Conservation (phyloP, 1,284 basidiomycete species). For the Ganoderma boninense region DNA sequence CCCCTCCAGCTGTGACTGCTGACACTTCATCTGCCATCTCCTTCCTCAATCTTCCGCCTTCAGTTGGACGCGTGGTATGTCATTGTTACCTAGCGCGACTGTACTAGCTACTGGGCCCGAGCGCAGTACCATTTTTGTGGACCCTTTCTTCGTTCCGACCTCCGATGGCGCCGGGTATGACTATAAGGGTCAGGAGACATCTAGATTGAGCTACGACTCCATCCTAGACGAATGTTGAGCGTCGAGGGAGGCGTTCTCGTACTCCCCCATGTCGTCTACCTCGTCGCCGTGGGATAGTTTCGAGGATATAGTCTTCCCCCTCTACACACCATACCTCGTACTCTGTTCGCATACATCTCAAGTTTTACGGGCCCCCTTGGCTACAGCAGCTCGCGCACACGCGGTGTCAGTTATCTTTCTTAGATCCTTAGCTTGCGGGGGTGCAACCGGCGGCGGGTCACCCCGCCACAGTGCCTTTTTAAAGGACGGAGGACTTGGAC, state of each 20-base stretch:
- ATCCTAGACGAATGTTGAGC: conserved; percentile 24
- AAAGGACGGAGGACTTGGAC: too few relatives aligned
- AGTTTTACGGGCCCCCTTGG: conserved; percentile 11
- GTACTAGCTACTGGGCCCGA: conserved; percentile 29
- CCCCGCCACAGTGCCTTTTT: too few relatives aligned
- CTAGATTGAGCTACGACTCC: conserved; percentile 21
- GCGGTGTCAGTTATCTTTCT: conserved; percentile 1
- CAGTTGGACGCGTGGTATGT: conserved; percentile 28
- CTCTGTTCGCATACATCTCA: conserved; percentile 20
- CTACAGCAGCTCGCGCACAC: conserved; percentile 12
- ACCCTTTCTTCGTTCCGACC: conserved; percentile 6
- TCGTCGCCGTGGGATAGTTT: conserved; percentile 43
- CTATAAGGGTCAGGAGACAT: conserved; percentile 22
- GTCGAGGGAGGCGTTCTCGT: conserved; percentile 34
- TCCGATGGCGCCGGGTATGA: conserved; percentile 5
- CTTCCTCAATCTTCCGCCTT: conserved; percentile 18
- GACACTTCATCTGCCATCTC: conserved; percentile 9
- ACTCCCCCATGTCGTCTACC: conserved; percentile 42
- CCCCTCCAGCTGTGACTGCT: conserved; percentile 20
- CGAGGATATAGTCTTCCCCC: conserved; percentile 23
- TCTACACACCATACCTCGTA: conserved; percentile 24
- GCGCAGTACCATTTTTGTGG: conserved; percentile 11
- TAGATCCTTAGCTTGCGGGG: too few relatives aligned
- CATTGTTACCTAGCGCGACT: conserved; percentile 34
- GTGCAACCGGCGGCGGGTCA: too few relatives aligned